These are phyloP conservation scores for Phytophthora crassamura DNA, from an alignment of 352 stramenopile species.

Conservation along the genomic window DNA sequence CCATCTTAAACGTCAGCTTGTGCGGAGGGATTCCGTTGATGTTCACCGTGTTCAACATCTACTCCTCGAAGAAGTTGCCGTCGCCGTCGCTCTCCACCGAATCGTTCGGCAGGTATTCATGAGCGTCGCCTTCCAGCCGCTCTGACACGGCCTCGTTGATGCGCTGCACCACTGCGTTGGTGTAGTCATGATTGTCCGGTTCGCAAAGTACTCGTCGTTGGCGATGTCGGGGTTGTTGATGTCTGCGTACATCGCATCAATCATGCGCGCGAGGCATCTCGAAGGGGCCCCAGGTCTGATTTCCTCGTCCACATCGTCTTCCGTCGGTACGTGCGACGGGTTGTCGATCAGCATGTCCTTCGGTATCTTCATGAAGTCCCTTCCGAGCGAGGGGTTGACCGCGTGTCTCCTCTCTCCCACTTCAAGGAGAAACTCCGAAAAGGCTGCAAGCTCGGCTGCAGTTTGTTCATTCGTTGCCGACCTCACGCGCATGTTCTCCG, in stretches of 20 bases:
- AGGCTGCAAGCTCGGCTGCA: not conserved
- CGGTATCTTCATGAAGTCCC: no score
- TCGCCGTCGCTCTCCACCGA: no score
- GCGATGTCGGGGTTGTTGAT: no score
- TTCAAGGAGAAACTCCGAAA: constrained; percentile 1
- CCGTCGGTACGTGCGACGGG: no score
- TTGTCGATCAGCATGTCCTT: no score
- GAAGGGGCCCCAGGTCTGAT: no score
- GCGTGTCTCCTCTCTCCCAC: constrained; percentile 14
- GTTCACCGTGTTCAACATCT: no score
- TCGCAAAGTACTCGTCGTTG: not conserved
- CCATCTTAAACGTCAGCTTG: constrained; percentile 30
- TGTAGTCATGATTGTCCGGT: not conserved
- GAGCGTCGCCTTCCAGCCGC: not conserved
- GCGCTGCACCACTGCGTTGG: not conserved
- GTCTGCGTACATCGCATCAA: no score
- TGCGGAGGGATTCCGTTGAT: constrained; percentile 32
- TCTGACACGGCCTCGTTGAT: not conserved
- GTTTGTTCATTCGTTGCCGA: not conserved
- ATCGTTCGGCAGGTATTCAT: no score
- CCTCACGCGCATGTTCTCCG: constrained; percentile 13
- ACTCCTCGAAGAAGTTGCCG: no score
- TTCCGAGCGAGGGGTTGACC: not conserved
- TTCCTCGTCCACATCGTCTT: no score
- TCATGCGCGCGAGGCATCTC: no score